Evolutionary conservation across 495 filamentous ascomycete species (phyloP).

Genomic region (Neurospora sp.): DNA sequence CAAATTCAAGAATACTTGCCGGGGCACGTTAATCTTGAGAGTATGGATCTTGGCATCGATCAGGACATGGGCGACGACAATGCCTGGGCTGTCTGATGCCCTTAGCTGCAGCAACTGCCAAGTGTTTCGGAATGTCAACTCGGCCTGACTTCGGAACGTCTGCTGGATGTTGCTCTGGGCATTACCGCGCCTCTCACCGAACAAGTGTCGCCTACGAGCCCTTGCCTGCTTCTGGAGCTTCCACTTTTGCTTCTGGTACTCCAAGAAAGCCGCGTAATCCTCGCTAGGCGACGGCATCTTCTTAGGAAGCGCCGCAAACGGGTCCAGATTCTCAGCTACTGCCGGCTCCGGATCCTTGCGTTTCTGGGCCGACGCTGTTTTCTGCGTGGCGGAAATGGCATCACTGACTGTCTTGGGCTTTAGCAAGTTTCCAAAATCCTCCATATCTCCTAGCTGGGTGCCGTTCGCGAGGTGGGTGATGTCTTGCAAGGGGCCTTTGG

Average conservation of each 20-base stretch:
- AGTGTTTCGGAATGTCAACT: slow-evolving; percentile 76
- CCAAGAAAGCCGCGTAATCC: slow-evolving; percentile 81
- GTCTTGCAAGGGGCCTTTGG: slow-evolving; percentile 61
- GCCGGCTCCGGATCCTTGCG: slow-evolving; percentile 63
- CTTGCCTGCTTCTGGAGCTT: slow-evolving; percentile 93
- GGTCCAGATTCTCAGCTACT: slow-evolving; percentile 54
- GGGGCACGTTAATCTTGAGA: slow-evolving; percentile 80
- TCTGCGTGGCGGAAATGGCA: slow-evolving; percentile 36
- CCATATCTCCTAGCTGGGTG: slow-evolving; percentile 55
- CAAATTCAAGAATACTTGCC: slow-evolving; percentile 85
- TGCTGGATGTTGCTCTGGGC: slow-evolving; percentile 68
- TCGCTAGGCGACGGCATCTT: slow-evolving; percentile 78
- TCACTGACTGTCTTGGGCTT: slow-evolving; percentile 63
- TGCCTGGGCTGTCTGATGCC: slow-evolving; percentile 68
- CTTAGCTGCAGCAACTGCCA: slow-evolving; percentile 92
- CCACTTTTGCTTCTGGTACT: slow-evolving; percentile 99
- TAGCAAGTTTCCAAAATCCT: slow-evolving; percentile 68
- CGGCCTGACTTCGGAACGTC: slow-evolving; percentile 84
- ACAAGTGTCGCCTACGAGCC: slow-evolving; percentile 77
- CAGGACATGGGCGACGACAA: slow-evolving; percentile 80
- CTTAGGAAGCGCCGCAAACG: slow-evolving; percentile 73
- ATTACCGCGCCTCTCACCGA: slow-evolving; percentile 68
- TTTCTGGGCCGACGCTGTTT: slow-evolving; percentile 50
- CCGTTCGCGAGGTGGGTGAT: slow-evolving; percentile 55
- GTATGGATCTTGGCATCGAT: slow-evolving; percentile 86